Percentiles rank a stretch among this genome's conserved stretches.
These are phyloP conservation scores for Xylariales sp. DNA, from an alignment of 2,329 filamentous ascomycete species.

Conservation along the genomic window DNA sequence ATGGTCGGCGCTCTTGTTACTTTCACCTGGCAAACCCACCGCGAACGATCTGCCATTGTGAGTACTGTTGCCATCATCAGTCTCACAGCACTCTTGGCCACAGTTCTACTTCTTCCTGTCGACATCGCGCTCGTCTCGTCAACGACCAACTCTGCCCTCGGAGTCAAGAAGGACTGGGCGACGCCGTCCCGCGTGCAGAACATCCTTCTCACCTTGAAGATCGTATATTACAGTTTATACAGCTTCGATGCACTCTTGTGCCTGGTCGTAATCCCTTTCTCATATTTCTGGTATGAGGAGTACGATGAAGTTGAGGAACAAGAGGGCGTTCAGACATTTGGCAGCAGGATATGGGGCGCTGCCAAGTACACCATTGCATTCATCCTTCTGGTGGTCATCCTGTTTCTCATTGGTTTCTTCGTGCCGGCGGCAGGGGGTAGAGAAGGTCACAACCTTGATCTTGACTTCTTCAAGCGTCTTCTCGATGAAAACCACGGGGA, in stretches of 20 bases:
- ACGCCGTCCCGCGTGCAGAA: conserved; percentile 73
- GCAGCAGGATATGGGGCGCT: conserved; percentile 73
- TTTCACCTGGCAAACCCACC: conserved; percentile 84
- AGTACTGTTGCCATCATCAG: conserved; percentile 83
- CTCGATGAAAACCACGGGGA: conserved; percentile 86
- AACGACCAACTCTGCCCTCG: conserved; percentile 70
- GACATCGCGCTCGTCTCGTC: conserved; percentile 93
- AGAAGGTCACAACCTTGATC: conserved; percentile 64
- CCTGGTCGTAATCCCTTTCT: conserved; percentile 84
- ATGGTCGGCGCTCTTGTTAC: conserved; percentile 79
- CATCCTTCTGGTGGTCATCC: conserved; percentile 69
- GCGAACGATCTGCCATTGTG: conserved; percentile 78
- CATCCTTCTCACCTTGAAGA: conserved; percentile 75
- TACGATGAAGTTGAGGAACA: conserved; percentile 89
- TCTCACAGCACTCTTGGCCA: conserved; percentile 82
- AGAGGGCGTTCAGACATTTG: conserved; percentile 67
- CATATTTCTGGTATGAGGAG: conserved; percentile 98
- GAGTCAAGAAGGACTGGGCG: conserved; percentile 92
- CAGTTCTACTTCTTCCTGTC: conserved; percentile 86
- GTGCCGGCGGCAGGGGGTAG: conserved; percentile 72
- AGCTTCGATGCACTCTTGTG: conserved; percentile 88
- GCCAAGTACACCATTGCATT: conserved; percentile 89
- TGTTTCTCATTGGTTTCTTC: conserved; percentile 94
- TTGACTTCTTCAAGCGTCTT: conserved; percentile 88
- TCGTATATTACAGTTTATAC: conserved; percentile 92